Evolutionary conservation across 345 rosid genomes (phyloP), one percentile per base, ranked within the genome.

Genomic region (Dimocarpus longan): DNA sequence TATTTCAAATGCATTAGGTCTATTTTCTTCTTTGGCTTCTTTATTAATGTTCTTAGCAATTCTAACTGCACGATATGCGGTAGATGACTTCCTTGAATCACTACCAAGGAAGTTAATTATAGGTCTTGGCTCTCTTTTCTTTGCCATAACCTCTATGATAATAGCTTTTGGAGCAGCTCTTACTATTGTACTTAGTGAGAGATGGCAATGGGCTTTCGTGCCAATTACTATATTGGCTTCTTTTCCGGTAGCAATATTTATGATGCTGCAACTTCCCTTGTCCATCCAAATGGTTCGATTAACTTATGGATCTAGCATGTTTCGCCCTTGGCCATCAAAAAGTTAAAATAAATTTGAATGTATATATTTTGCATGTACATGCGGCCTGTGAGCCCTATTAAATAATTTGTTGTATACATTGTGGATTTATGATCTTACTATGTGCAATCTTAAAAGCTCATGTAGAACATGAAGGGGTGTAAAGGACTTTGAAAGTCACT

Each of bases 111-210:
- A 66, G 72, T 24, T 80, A 12, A 65, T 76, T 2, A 28, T 70
- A 4, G 83, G 73, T 39, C 67, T 80, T 50, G 66, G 42, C 42
- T 37, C 80, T 15, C 73, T 82, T 2, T 68, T 82, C 24, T 0
- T 76, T 54, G 66, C 80, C 39, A 76, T 80, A 50, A 63, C 60
- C 6, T 10, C 73, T n/a, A 76, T 76, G 80, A 70, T 80, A 62
- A 56, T 66, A 46, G 65, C 79, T 19, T 76, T 76, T 52, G 26
- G 44, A 24, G 79, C 71, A 60, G 11, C 79, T n/a, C 8, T 76
- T 4, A 32, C 24, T 4, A 48, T 76, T 9, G 28, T 66, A 22
- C 78, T 75, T 7, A 3, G 18, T 9, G 42, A 64, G 24, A 63
- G 32, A 63, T 22, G 18, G 40, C 16, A 24, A 4, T 75, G 70